These are phyloP conservation scores for Simmondsia chinensis DNA, from an alignment of 148 eudicot genomes.

Conservation along the genomic window DNA sequence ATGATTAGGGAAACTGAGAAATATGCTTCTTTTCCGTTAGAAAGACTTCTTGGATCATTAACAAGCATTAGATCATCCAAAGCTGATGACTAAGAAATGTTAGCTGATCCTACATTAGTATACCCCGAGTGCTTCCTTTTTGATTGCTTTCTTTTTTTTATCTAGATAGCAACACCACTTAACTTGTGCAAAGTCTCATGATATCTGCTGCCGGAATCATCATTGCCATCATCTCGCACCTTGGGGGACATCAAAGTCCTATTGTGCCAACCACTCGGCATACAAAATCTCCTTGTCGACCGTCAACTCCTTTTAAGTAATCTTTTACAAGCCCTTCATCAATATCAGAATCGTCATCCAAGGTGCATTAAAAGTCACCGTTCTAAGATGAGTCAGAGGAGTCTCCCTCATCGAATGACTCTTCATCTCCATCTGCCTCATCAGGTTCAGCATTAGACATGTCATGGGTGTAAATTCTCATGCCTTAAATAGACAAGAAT, in stretches of 20 bases:
- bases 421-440: slow-evolving; percentile 33
- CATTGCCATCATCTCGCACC: slow-evolving; percentile 22
- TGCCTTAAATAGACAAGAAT: slow-evolving; percentile 69
- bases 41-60: slow-evolving; percentile 68
- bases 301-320: slow-evolving; percentile 82
- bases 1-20: slow-evolving; percentile 59
- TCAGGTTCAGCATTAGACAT: slow-evolving; percentile 47
- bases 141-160: slow-evolving; percentile 45
- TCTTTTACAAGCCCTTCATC: slow-evolving; percentile 88
- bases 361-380: slow-evolving; percentile 44
- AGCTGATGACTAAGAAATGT: slow-evolving; percentile 36
- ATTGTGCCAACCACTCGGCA: slow-evolving; percentile 42
- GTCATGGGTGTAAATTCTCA: slow-evolving; percentile 79
- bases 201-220: slow-evolving; percentile 31
- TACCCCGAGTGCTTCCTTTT: slow-evolving; percentile 36
- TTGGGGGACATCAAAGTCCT: slow-evolving; percentile 23
- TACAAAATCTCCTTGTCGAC: slow-evolving; percentile 42
- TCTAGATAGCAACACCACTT: slow-evolving; percentile 73
- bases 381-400: slow-evolving; percentile 48
- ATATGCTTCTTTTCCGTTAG: slow-evolving; percentile 61
- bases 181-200: slow-evolving; percentile 53
- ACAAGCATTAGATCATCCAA: slow-evolving; percentile 70
- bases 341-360: slow-evolving; percentile 59
- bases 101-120: slow-evolving; percentile 13
- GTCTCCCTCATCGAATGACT: slow-evolving; percentile 42